phyloP scores from a whole-genome alignment of 257 asterid species.

The Schizonepeta tenuifolia region DNA sequence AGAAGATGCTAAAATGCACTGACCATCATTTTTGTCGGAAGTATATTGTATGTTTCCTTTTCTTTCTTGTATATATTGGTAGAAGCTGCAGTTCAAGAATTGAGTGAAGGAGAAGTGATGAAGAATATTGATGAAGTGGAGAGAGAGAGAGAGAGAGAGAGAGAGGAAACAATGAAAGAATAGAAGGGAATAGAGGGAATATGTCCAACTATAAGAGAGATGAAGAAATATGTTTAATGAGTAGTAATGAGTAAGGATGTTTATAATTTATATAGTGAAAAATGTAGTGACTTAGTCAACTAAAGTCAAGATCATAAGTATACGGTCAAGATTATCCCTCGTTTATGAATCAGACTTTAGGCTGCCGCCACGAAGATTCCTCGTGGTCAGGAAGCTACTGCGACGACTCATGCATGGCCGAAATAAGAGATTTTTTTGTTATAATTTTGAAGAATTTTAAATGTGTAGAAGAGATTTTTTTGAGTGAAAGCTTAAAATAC shows the following conservation, averaged over 20 bases:
- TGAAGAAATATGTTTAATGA: background rate
- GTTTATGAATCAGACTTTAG: background rate
- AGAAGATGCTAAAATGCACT: slow-evolving; percentile 3
- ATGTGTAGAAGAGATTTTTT: too few species aligned
- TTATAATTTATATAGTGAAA: slow-evolving; percentile 22
- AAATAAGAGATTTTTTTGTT: too few species aligned
- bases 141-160: background rate
- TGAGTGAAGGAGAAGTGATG: background rate
- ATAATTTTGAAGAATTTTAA: too few species aligned
- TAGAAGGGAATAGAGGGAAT: background rate
- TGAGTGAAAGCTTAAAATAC: too few species aligned
- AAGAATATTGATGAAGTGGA: background rate
- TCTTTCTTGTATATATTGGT: background rate
- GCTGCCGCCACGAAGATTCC: slow-evolving; percentile 36
- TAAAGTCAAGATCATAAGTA: slow-evolving; percentile 27
- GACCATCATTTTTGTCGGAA: slow-evolving; percentile 31
- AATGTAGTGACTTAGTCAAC: slow-evolving; percentile 32
- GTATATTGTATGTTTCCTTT: background rate
- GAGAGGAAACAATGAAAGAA: background rate
- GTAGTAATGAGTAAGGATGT: too few species aligned
- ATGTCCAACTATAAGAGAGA: background rate
- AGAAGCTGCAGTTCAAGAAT: background rate
- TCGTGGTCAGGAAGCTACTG: background rate
- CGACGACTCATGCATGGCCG: background rate
- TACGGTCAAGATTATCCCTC: slow-evolving; percentile 17